Evolutionary conservation across 768 basidiomycete genomes (phyloP), one percentile per base, ranked within the genome.

Genomic region (Mycena metata): DNA sequence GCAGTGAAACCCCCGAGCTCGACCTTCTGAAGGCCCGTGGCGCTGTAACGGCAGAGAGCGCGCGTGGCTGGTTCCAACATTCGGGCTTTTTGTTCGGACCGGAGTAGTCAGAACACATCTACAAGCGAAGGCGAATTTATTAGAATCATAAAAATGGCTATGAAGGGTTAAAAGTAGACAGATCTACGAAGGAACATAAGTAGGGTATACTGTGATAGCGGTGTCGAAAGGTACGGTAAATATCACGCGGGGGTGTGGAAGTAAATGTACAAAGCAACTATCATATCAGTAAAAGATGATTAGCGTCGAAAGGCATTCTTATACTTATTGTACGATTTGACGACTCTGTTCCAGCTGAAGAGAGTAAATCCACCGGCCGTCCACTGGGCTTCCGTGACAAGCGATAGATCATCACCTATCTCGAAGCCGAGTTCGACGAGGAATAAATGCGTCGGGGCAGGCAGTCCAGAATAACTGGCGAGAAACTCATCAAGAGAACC

Each of bases 1-100:
- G 65, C 13, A 23, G 47, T 4, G 70, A 71, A 5, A 51, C 45
- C 8, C 67, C 64, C 1, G 67, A 71, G 52, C 9, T 71, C 16
- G 55, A 66, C 16, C 35, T 62, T 21, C 11, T 69, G 9, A 74
- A 80, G 57, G 73, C 75, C 47, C 76, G 75, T 39, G 58, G 56
- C 13, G 64, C 62, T 33, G 71, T 79, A 5, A 78, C 77, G 2
- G 57, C 64, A 7, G 59, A 66, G 11, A 61, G 55, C 39, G 69
- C 69, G 9, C 55, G 69, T 26, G 52, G 46, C 10, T 69, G 68
- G 58, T 65, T 72, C 47, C 17, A 24, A 33, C 68, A 72, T 39
- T 65, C 69, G 8, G 69, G 69, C 10, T 72, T 52, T 54, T 16
- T 41, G 21, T 21, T 23, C 2, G 58, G 24, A 17, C 30, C 43